Evolutionary conservation across 495 filamentous ascomycete species (phyloP), one percentile per base, ranked within the genome.

Genomic region (Xylaria grammica): DNA sequence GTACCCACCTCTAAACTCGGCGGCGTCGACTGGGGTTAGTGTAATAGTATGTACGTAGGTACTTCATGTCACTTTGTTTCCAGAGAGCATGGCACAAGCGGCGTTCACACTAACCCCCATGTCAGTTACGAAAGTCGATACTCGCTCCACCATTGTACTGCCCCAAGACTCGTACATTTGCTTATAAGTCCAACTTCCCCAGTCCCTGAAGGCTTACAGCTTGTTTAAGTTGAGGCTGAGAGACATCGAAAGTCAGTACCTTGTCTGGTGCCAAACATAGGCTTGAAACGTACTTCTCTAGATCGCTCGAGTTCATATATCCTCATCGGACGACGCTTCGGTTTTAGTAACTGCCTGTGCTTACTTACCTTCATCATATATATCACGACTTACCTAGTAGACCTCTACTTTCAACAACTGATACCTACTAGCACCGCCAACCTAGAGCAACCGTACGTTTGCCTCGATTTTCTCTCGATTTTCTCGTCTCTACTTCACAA

Each of bases 101-200:
- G 56, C 44, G 45, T 52, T 53, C 36, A 44, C 40, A 4, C n/a
- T n/a, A 36, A 42, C 38, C 50, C 60, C 50, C 51, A 36, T 55
- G 50, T 26, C 50, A 26, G 20, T 24, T 24, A 49, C 44, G 44
- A 49, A 60, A 45, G 48, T 62, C 36, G 59, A 53, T 52, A 22
- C 46, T 59, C 58, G 40, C 68, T 73, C 68, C 68, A 73, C 68
- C 57, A 63, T 60, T 63, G 69, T 72, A 67, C 67, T 72, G 69
- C 65, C 67, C 69, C 60, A 50, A 53, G 27, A 20, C 36, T 54
- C 60, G 20, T 55, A 46, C 60, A 26, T 55, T 48, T 63, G 48
- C 67, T 69, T 65, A 71, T 71, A 73, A 73, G 69, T 68, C 68
- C 67, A 73, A 71, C 66, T 61, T 63, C 69, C 69, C 60, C 58